Conservation (phyloP, 306 rosid genomes). For the Rosa multiflora region DNA sequence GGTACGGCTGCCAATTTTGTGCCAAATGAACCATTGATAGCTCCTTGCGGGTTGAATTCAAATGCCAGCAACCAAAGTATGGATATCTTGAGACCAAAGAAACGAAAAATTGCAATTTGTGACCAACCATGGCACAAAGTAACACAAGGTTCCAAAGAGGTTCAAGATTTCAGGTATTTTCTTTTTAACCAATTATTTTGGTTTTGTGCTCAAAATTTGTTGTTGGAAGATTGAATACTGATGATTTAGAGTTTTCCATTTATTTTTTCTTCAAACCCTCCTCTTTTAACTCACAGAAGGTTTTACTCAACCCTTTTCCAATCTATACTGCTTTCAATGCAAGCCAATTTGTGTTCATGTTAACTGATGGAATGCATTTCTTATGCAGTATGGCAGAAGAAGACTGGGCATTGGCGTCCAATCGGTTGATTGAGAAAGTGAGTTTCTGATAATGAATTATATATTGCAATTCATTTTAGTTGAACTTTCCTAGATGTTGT, state of each 20-base stretch:
- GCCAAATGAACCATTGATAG: slow-evolving; percentile 25
- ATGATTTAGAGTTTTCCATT: neutral
- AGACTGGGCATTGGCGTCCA: slow-evolving; percentile 48
- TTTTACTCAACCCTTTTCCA: neutral
- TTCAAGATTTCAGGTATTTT: slow-evolving; percentile 43
- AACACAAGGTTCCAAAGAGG: slow-evolving; percentile 32
- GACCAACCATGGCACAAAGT: slow-evolving; percentile 53
- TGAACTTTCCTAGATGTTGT: neutral
- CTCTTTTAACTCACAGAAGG: neutral
- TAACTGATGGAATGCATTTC: slow-evolving; percentile 9
- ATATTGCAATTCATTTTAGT: neutral
- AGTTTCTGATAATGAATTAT: slow-evolving; percentile 7
- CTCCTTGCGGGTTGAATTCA: slow-evolving; percentile 25
- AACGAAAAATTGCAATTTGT: slow-evolving; percentile 39
- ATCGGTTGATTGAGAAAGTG: slow-evolving; percentile 47
- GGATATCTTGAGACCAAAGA: slow-evolving; percentile 38
- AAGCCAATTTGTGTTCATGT: neutral
- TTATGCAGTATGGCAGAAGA: slow-evolving; percentile 44
- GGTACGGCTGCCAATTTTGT: slow-evolving; percentile 25
- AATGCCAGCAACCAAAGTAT: slow-evolving; percentile 27
- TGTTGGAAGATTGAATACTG: neutral
- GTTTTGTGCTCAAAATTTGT: neutral
- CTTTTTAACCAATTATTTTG: slow-evolving; percentile 1
- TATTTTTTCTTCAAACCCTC: neutral
- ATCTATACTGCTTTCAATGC: neutral